Evolutionary conservation across 106 monocot species (phyloP).

Genomic region (Gastrodia elata): DNA sequence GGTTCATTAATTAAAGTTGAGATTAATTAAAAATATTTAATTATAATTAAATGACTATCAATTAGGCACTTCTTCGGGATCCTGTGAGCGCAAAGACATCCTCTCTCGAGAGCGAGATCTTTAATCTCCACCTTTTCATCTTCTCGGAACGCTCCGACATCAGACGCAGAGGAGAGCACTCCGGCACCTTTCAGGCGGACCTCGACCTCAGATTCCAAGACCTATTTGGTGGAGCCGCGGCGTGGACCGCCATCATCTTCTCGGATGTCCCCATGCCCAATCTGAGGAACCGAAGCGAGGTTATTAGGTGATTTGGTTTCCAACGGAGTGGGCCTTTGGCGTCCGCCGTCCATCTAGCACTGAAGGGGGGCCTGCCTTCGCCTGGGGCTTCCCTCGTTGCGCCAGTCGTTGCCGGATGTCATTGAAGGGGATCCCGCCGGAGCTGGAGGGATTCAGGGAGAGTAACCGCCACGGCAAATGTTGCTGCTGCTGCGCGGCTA

Average conservation of each 20-base stretch:
- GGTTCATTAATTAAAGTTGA: neutral
- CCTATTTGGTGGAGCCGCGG: neutral
- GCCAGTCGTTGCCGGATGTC: neutral
- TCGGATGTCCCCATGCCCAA: neutral
- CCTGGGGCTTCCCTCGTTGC: constrained; percentile 2
- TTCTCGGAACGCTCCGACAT: constrained; percentile 4
- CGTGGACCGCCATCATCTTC: neutral
- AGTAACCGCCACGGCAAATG: too few species aligned
- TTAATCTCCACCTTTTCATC: constrained; percentile 16
- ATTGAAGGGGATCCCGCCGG: too few species aligned
- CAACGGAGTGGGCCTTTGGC: too few species aligned
- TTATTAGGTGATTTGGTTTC: too few species aligned
- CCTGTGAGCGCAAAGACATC: constrained; percentile 43
- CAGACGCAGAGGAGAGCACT: constrained; percentile 4
- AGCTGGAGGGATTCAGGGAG: too few species aligned
- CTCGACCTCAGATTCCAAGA: constrained; percentile 3
- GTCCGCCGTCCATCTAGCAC: neutral
- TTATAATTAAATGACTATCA: too few species aligned
- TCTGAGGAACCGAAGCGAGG: neutral
- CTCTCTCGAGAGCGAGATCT: constrained; percentile 29
- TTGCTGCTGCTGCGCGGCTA: too few species aligned
- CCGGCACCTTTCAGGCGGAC: neutral
- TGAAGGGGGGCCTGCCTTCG: neutral
- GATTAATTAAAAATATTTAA: too few species aligned
- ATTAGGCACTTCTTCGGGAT: constrained; percentile 2